Conservation (phyloP, 441 rosid genomes). For the Euphorbia schlechtendalii region DNA sequence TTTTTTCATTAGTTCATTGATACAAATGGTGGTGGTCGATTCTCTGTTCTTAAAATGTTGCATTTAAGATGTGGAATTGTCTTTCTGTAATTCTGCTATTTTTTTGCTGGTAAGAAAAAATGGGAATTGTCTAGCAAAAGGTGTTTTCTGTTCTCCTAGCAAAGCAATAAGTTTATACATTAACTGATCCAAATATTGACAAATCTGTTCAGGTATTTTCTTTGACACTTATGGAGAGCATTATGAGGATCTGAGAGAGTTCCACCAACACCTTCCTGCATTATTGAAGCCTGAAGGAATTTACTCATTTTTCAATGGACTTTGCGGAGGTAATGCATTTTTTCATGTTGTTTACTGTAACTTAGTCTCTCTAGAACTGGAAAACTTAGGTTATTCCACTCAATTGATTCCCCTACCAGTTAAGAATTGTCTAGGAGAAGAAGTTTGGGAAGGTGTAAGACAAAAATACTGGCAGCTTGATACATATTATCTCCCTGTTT, state of each 20-base stretch:
- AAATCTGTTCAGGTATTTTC: constrained; percentile 48
- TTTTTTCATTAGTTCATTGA: background rate
- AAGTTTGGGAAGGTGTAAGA: constrained; percentile 28
- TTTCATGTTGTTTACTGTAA: constrained; percentile 85
- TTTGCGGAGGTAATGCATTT: constrained; percentile 51
- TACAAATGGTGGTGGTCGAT: background rate
- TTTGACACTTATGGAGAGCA: constrained; percentile 88
- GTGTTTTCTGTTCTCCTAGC: background rate
- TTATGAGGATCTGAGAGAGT: constrained; percentile 78
- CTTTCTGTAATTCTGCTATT: background rate
- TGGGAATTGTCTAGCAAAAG: background rate
- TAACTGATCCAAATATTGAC: constrained; percentile 9
- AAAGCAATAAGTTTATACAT: background rate
- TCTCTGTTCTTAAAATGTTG: background rate
- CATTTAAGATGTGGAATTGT: background rate
- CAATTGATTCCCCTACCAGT: constrained; percentile 18
- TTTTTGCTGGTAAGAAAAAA: background rate
- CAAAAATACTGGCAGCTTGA: constrained; percentile 93
- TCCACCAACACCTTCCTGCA: constrained; percentile 60
- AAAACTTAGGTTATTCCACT: constrained; percentile 63
- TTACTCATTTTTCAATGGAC: constrained; percentile 76
- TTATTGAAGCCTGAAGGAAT: constrained; percentile 68
- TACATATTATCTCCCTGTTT: constrained; percentile 72
- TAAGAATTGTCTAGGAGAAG: too few species aligned
- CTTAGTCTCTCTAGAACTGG: constrained; percentile 72